Base-by-base conservation (phyloP, 768 basidiomycete species). In the Russula virescens region DNA sequence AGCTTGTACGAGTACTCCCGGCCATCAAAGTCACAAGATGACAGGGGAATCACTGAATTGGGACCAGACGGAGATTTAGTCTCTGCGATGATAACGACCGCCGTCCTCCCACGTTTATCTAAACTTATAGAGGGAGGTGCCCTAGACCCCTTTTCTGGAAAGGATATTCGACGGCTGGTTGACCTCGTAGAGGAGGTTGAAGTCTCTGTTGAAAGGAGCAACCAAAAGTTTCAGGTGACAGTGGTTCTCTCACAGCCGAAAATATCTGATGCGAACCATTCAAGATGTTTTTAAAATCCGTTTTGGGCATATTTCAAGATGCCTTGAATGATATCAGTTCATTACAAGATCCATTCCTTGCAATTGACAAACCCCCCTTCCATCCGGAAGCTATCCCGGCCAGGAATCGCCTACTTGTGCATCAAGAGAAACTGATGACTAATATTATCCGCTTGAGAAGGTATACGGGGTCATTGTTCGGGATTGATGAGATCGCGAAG, bases 21-120 rank as follows among this genome's bases (percentile, higher is more conserved):
- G 19, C 61, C 59, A 48, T 65, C 45, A 16, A 67, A 69, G 68
- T 72, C 21, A 62, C 70, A 48, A 19, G 48, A 51, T 4, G 47
- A 59, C 6, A 78, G 75, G 16, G 82, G 81, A 58, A 83, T 83
- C 63, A 73, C 80, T 23, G 84, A 86, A 57, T 73, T 91, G 23
- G 89, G 91, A 1, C 84, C 89, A 0, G 92, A 94, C 63, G 93
- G 90, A 10, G 94, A 97, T 69, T 77, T 97, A 25, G 88, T 94
- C 38, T 84, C 90, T 14, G 85, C 89, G 0, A 93, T 95, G 86
- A 81, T 95, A 19, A 85, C 89, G n/a, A 90, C 89, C 0, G 85
- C 86, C 0, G 77, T 95, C 47, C 83, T 89, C 42, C 92, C 94
- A 10, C 78, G 86, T 52, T 69, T 97, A 10, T 82, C 81, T 70